A percentile compares a stretch with the other conserved stretches of the same genome.
These are phyloP conservation scores for Penicillium cinerascens DNA, from an alignment of 495 filamentous ascomycete genomes.

Conservation along the genomic window DNA sequence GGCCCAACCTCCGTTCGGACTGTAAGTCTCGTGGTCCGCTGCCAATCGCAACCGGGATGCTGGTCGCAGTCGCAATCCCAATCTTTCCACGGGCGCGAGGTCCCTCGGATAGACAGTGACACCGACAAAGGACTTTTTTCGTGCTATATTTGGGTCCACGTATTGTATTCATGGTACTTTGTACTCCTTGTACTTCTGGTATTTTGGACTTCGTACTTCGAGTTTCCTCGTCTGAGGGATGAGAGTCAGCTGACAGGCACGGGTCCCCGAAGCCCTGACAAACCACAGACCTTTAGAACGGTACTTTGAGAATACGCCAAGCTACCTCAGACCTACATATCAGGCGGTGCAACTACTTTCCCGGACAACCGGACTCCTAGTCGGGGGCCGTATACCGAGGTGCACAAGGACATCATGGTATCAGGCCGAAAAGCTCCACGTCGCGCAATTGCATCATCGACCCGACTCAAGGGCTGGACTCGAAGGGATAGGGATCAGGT, in stretches of 20 bases:
- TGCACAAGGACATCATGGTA: conserved; percentile 5
- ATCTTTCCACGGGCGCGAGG: conserved; percentile 4
- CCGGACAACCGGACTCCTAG: conserved; percentile 14
- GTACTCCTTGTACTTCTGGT: background rate
- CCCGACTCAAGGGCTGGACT: background rate
- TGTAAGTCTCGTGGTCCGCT: conserved; percentile 20
- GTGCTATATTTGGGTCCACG: conserved; percentile 4
- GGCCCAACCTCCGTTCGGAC: conserved; percentile 21
- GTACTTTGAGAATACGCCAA: background rate
- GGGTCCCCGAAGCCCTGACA: conserved; percentile 2
- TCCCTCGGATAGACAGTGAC: conserved; percentile 5
- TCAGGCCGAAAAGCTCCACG: conserved; percentile 13
- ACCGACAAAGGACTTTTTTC: background rate
- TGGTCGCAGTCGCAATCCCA: conserved; percentile 14
- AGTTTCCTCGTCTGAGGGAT: too few species aligned
- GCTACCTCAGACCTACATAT: background rate
- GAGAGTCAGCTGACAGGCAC: conserved; percentile 11
- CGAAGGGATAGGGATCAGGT: background rate
- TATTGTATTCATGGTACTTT: background rate
- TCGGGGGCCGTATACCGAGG: conserved; percentile 11
- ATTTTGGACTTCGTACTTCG: too few species aligned
- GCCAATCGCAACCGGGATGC: conserved; percentile 12
- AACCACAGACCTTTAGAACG: too few species aligned
- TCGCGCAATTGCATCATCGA: conserved; percentile 13
- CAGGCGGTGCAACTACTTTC: conserved; percentile 13